Percentiles rank a stretch among this genome's conserved stretches.
These are phyloP conservation scores for Penicillium roqueforti DNA, from an alignment of 495 filamentous ascomycete genomes.

Conservation along the genomic window DNA sequence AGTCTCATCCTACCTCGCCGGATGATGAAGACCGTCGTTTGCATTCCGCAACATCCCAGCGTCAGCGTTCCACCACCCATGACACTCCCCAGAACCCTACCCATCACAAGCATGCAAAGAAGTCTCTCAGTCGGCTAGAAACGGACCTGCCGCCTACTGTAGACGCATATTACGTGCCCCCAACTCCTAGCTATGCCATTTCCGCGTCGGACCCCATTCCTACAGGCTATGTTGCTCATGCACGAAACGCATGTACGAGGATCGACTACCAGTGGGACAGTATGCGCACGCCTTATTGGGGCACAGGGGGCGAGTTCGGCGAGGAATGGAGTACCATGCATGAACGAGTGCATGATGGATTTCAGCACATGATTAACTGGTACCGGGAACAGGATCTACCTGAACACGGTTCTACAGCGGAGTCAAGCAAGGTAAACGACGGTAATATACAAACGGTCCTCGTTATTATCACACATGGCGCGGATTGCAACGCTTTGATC, in stretches of 20 bases:
- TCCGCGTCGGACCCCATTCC: conserved; percentile 78
- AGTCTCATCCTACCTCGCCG: conserved; percentile 20
- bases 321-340: conserved; percentile 98
- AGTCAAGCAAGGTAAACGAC: conserved; percentile 47
- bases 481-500: conserved; percentile 93
- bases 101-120: conserved; percentile 13
- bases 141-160: conserved; percentile 28
- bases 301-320: conserved; percentile 78
- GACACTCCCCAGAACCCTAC: conserved; percentile 20
- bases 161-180: conserved; percentile 59
- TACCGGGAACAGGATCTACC: conserved; percentile 57
- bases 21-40: conserved; percentile 21
- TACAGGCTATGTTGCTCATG: conserved; percentile 81
- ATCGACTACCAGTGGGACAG: conserved; percentile 96
- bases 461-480: conserved; percentile 95
- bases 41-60: conserved; percentile 10
- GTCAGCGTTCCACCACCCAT: conserved; percentile 34
- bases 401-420: conserved; percentile 19
- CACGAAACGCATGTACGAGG: conserved; percentile 80
- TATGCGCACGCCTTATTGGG: conserved; percentile 74
- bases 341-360: conserved; percentile 71
- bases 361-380: conserved; percentile 74
- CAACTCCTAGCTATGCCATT: conserved; percentile 77
- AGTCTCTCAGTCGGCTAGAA: conserved; percentile 26
- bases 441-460: conserved; percentile 72